Conservation (phyloP, 139 green algal genomes). For the Volvox reticuliferus region DNA sequence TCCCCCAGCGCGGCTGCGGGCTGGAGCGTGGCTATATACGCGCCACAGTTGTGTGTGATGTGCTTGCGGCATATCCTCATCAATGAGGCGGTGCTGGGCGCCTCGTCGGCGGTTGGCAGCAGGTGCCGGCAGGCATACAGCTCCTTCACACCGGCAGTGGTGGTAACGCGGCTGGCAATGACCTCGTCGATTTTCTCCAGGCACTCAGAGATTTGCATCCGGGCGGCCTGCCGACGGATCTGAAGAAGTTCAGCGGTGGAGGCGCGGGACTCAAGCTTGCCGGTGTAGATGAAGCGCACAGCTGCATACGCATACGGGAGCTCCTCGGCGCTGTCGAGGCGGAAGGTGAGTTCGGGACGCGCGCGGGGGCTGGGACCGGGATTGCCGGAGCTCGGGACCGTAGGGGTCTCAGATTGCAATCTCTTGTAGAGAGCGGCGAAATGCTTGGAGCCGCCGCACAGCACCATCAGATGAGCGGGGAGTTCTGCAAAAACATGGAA, state of each 20-base stretch:
- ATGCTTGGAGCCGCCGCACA: neutral
- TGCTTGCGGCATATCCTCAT: neutral
- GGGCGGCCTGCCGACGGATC: neutral
- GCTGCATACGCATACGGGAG: neutral
- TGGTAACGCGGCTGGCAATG: neutral
- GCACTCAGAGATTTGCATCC: neutral
- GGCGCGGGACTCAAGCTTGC: neutral
- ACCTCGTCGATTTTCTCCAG: neutral
- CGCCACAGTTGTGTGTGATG: neutral
- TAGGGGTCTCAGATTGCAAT: neutral
- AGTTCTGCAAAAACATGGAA: neutral
- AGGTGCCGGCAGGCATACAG: neutral
- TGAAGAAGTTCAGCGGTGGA: neutral
- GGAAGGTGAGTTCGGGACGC: neutral
- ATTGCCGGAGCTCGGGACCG: too few species aligned
- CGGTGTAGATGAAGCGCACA: conserved; percentile 25
- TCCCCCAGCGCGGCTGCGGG: neutral
- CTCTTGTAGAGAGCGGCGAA: neutral
- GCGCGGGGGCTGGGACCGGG: neutral
- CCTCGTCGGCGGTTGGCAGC: neutral
- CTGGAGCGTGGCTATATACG: neutral
- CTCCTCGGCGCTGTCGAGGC: neutral
- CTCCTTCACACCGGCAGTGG: neutral
- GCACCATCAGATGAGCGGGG: neutral
- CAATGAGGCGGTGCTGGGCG: neutral